Conservation (phyloP, 192 early-diverging fungal genomes). For the Mortierella antarctica region DNA sequence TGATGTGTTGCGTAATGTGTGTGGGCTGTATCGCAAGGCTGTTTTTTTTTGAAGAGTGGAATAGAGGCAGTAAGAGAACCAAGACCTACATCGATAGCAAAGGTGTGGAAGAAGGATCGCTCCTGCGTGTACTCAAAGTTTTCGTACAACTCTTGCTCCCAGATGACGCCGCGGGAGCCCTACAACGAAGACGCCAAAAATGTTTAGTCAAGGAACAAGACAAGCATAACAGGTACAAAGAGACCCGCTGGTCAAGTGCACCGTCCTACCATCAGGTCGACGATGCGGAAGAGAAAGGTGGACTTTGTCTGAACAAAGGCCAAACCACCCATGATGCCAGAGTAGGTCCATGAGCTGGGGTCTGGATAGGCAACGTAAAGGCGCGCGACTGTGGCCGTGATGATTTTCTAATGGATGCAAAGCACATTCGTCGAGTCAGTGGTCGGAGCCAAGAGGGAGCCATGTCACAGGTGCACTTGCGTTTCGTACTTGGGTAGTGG, state of each 20-base stretch:
- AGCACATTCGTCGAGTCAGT: too few relatives aligned
- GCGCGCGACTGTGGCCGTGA: constrained; percentile 79
- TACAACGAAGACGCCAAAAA: constrained; percentile 7
- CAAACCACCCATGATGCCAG: constrained; percentile 74
- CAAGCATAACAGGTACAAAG: background rate
- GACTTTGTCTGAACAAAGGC: constrained; percentile 72
- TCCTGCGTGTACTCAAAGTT: constrained; percentile 75
- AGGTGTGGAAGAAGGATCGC: constrained; percentile 75
- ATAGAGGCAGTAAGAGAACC: constrained; percentile 5
- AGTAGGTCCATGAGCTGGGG: constrained; percentile 75
- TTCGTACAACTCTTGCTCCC: constrained; percentile 86
- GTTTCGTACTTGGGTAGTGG: constrained; percentile 60
- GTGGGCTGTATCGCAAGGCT: constrained; percentile 4
- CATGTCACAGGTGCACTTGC: background rate
- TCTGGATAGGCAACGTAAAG: constrained; percentile 79
- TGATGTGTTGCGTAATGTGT: background rate
- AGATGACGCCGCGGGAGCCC: constrained; percentile 68
- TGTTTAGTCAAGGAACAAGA: constrained; percentile 5
- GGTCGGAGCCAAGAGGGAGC: background rate
- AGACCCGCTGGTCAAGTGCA: too few relatives aligned
- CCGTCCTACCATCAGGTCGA: constrained; percentile 66
- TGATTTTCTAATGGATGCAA: constrained; percentile 70
- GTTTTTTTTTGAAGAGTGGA: constrained; percentile 1
- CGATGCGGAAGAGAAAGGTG: constrained; percentile 76
- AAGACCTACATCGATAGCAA: constrained; percentile 70